phyloP scores from a whole-genome alignment of 345 rosid genomes.

The Boechera stricta region DNA sequence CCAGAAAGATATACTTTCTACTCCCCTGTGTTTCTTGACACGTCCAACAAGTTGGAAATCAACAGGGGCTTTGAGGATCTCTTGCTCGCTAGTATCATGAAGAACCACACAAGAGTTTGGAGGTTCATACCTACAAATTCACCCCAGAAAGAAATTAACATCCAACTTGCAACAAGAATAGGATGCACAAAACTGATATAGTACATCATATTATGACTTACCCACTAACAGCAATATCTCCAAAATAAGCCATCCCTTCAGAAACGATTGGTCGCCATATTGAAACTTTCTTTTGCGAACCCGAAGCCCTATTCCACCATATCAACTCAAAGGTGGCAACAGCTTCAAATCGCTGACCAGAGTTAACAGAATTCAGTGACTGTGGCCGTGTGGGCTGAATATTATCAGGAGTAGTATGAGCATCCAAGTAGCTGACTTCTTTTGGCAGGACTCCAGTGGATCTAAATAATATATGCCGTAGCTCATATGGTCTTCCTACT shows the following conservation, averaged over 20 bases:
- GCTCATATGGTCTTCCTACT: constrained; percentile 73
- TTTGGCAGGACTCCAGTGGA: constrained; percentile 53
- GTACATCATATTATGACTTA: constrained; percentile 47
- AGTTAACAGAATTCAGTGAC: constrained; percentile 47
- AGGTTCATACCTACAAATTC: constrained; percentile 71
- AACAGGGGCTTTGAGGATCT: constrained; percentile 64
- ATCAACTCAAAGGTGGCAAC: constrained; percentile 82
- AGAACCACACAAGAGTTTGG: constrained; percentile 85
- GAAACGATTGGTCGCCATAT: constrained; percentile 89
- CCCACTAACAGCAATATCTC: constrained; percentile 97
- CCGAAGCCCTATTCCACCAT: constrained; percentile 86
- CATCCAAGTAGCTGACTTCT: constrained; percentile 48
- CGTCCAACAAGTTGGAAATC: constrained; percentile 82
- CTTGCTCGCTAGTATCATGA: constrained; percentile 72
- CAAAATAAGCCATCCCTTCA: constrained; percentile 86
- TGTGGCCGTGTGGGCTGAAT: constrained; percentile 44
- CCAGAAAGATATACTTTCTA: constrained; percentile 87
- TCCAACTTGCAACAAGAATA: constrained; percentile 9
- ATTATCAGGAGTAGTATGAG: constrained; percentile 48
- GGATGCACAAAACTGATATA: constrained; percentile 3
- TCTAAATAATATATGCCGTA: constrained; percentile 70
- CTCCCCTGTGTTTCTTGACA: constrained; percentile 81
- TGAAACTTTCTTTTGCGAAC: constrained; percentile 76
- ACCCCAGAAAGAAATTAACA: constrained; percentile 35
- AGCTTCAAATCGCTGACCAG: constrained; percentile 72